A percentile compares a stretch with the other conserved stretches of the same genome.
Conservation (phyloP, 1,139 yeast genomes). For the Geotrichum australiense region DNA sequence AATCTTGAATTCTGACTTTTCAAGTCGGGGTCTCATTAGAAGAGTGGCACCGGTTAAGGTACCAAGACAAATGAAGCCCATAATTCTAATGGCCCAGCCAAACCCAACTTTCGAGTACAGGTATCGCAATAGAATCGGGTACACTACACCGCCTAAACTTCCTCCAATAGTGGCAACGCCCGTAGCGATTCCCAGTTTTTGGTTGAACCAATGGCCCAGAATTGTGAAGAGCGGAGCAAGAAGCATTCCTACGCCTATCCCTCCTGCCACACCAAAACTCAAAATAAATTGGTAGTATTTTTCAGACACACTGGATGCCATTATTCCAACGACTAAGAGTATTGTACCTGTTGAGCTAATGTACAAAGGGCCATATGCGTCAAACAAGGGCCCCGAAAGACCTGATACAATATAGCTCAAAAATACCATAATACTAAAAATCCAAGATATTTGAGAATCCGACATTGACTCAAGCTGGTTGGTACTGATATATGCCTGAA, state of each 20-base stretch:
- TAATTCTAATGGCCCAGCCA: slow-evolving; percentile 50
- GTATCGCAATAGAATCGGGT: slow-evolving; percentile 52
- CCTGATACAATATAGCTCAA: slow-evolving; percentile 50
- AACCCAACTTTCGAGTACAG: slow-evolving; percentile 47
- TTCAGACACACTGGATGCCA: slow-evolving; percentile 50
- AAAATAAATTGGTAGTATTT: slow-evolving; percentile 53
- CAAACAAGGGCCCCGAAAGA: slow-evolving; percentile 56
- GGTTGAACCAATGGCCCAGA: slow-evolving; percentile 55
- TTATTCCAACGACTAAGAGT: slow-evolving; percentile 44
- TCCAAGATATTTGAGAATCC: slow-evolving; percentile 55
- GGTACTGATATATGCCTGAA: slow-evolving; percentile 54
- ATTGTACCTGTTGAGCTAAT: slow-evolving; percentile 44
- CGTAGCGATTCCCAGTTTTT: slow-evolving; percentile 52
- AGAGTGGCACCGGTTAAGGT: slow-evolving; percentile 36
- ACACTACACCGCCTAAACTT: slow-evolving; percentile 56
- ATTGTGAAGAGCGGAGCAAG: slow-evolving; percentile 55
- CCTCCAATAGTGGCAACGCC: slow-evolving; percentile 66
- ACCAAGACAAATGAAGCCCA: slow-evolving; percentile 47
- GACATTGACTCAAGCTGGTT: slow-evolving; percentile 45
- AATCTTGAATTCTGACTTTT: neutral
- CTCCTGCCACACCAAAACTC: slow-evolving; percentile 49
- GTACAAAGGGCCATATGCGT: slow-evolving; percentile 48
- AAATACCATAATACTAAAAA: slow-evolving; percentile 54
- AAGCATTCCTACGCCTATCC: slow-evolving; percentile 53
- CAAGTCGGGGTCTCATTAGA: slow-evolving; percentile 29